Percentiles rank a stretch among this genome's conserved stretches.
Conservation (phyloP, 495 filamentous ascomycete species). For the Massariosphaeria phaeospora region DNA sequence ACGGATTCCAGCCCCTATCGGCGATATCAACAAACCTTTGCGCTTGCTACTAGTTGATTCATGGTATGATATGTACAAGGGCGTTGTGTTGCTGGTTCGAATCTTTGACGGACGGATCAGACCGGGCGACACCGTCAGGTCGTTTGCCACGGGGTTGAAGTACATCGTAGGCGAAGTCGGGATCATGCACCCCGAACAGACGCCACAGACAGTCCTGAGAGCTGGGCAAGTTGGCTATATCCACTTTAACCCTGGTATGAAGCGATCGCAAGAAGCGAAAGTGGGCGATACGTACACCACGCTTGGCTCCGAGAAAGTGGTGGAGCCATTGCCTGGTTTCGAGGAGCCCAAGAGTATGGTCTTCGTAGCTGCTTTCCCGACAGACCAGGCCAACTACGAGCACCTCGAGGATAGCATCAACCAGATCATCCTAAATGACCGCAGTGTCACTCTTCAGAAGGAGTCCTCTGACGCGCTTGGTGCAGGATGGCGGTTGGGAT, state of each 20-base stretch:
- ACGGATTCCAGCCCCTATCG: slow-evolving; percentile 71
- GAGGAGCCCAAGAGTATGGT: slow-evolving; percentile 99
- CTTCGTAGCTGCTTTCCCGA: slow-evolving; percentile 92
- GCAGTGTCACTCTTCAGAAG: slow-evolving; percentile 88
- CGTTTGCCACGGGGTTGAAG: slow-evolving; percentile 78
- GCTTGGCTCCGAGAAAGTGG: slow-evolving; percentile 69
- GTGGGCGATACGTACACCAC: slow-evolving; percentile 91
- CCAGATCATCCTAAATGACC: slow-evolving; percentile 88
- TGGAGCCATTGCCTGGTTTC: slow-evolving; percentile 82
- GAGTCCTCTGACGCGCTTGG: slow-evolving; percentile 90
- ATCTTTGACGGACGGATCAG: slow-evolving; percentile 84
- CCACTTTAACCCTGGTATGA: slow-evolving; percentile 98
- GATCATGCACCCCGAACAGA: slow-evolving; percentile 91
- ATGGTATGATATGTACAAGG: slow-evolving; percentile 94
- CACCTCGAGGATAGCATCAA: slow-evolving; percentile 92
- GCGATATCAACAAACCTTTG: slow-evolving; percentile 65
- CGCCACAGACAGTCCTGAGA: slow-evolving; percentile 68
- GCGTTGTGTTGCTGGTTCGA: slow-evolving; percentile 85
- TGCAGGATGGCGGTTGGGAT: slow-evolving; percentile 89
- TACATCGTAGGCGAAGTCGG: slow-evolving; percentile 95
- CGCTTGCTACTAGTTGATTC: slow-evolving; percentile 89
- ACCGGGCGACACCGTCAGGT: slow-evolving; percentile 75
- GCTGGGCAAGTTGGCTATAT: slow-evolving; percentile 95
- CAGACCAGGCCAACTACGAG: slow-evolving; percentile 79
- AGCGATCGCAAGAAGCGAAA: slow-evolving; percentile 87